A percentile compares a stretch with the other conserved stretches of the same genome.
Conservation (phyloP, 768 basidiomycete genomes). For the Cantharellus cinnabarinus region DNA sequence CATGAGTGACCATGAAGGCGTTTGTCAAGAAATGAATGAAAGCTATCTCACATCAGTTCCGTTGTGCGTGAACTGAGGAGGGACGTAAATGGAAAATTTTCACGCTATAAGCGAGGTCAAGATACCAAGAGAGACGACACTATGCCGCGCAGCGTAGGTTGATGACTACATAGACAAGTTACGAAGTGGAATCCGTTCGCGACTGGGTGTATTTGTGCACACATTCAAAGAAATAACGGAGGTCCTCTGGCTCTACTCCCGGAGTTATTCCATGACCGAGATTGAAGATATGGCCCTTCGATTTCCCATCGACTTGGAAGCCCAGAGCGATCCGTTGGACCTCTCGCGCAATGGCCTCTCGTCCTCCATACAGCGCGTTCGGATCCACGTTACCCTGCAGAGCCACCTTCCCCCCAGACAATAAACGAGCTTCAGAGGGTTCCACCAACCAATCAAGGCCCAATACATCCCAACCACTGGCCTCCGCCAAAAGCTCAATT, state of each 20-base stretch:
- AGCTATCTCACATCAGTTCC: no score
- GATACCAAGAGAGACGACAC: neutral
- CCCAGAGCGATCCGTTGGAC: slow-evolving; percentile 64
- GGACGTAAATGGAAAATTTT: neutral
- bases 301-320: slow-evolving; percentile 40
- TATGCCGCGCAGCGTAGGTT: no score
- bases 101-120: neutral
- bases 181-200: no score
- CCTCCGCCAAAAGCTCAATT: slow-evolving; percentile 35
- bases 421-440: slow-evolving; percentile 42
- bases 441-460: slow-evolving; percentile 86
- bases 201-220: slow-evolving; percentile 53
- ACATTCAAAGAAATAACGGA: slow-evolving; percentile 80
- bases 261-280: slow-evolving; percentile 96
- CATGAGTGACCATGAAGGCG: no score
- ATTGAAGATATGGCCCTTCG: slow-evolving; percentile 85
- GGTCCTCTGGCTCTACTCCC: slow-evolving; percentile 81
- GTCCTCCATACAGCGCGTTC: slow-evolving; percentile 63
- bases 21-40: no score
- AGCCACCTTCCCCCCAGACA: slow-evolving; percentile 41
- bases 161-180: no score
- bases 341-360: slow-evolving; percentile 64
- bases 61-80: no score
- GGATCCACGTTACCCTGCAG: slow-evolving; percentile 94
- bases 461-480: slow-evolving; percentile 66